These are phyloP conservation scores for Rhodamnia rubescens DNA, from an alignment of 345 rosid genomes.

Conservation along the genomic window DNA sequence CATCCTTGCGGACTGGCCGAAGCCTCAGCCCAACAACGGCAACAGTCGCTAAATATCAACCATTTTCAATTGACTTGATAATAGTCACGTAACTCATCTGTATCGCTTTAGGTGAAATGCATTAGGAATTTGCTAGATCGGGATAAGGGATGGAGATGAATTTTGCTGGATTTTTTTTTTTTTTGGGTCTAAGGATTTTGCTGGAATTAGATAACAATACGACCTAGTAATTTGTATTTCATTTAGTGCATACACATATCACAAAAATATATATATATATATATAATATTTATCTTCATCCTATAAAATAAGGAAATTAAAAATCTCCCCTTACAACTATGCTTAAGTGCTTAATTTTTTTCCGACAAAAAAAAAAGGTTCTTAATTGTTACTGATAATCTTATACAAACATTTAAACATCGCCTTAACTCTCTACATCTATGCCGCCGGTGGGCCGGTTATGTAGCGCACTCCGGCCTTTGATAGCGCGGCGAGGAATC, in stretches of 20 bases:
- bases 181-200: not conserved
- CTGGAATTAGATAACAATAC: not conserved
- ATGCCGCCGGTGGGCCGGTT: slow-evolving; percentile 30
- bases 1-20: too few relatives aligned
- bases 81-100: too few relatives aligned
- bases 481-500: slow-evolving; percentile 14
- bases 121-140: too few relatives aligned
- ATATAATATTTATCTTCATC: not conserved
- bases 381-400: not conserved
- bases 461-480: slow-evolving; percentile 15
- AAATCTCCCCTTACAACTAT: not conserved
- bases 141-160: not conserved
- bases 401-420: not conserved
- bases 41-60: too few relatives aligned
- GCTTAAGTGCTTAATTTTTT: too few relatives aligned
- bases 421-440: not conserved
- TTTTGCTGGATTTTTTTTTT: not conserved
- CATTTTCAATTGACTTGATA: too few relatives aligned
- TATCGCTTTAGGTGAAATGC: too few relatives aligned
- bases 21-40: too few relatives aligned
- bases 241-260: not conserved
- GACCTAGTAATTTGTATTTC: not conserved
- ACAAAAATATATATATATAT: not conserved
- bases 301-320: not conserved
- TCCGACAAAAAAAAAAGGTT: too few relatives aligned